Base-by-base conservation (phyloP, 805 yeast species). In the Grigorovia yakushimaensis region DNA sequence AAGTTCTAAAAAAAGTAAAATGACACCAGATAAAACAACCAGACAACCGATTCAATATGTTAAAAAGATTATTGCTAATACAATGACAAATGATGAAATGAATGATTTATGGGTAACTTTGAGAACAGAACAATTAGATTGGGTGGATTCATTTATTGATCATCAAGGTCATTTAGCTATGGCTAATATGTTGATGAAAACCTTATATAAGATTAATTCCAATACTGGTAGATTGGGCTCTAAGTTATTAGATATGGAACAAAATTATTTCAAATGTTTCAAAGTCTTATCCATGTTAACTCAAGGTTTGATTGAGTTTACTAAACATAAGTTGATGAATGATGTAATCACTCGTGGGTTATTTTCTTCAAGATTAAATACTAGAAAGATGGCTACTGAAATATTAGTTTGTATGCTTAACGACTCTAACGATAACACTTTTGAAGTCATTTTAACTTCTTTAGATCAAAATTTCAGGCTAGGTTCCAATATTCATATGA, bases 61-160 rank as follows among this genome's bases (percentile, higher is more conserved):
- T 17, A 76, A 84, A 45, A 75, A 76, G 50, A 73, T 93, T 52
- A 73, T 89, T 59, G 81, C 84, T 36, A 83, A 84, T 56, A 66
- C 78, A 30, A 79, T 89, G 46, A 71, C 84, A 1, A 68, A 79
- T 4, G 78, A 77, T 45, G 87, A 89, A 61, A 70, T 91, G 53
- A 86, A 84, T 38, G 85, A 85, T 54, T 73, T 93, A 45, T 87
- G 93, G 84, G 96, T 93, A 5, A 87, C 95, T 42, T 71, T 91
- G 40, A 78, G 98, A 53, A 88, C 98, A 0, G 98, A 91, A 61
- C 88, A 89, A 21, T 70, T 80, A 20, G 76, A 71, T 36, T 91
- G 98, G 97, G 93, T 87, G 0, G 73, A 77, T 43, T 73, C 71
- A 20, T 93, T 93, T 57, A 72, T 88, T n/a, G 79, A 73, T 45